Evolutionary conservation across 805 yeast genomes (phyloP).

Genomic region (Torulaspora delbrueckii): DNA sequence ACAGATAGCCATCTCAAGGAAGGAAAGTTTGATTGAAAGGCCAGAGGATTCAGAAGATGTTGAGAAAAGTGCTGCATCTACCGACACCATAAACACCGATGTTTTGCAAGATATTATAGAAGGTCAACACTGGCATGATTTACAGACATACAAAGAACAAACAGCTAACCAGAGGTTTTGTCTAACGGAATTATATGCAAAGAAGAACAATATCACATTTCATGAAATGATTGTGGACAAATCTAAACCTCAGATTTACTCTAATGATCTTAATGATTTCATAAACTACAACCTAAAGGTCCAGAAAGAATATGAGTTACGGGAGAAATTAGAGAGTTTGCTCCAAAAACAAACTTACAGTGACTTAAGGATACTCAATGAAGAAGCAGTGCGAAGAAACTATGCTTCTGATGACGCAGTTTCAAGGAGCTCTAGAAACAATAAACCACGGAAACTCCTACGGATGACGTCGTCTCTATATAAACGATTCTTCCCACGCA

Average conservation of each 20-base stretch:
- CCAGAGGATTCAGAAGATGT: not conserved
- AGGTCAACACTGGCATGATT: constrained; percentile 17
- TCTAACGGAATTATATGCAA: constrained; percentile 18
- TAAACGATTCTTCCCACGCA: not conserved
- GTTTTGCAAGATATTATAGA: constrained; percentile 16
- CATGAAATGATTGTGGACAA: constrained; percentile 5
- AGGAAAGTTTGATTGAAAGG: not conserved
- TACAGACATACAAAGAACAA: constrained; percentile 17
- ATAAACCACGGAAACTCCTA: constrained; percentile 1
- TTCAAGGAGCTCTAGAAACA: not conserved
- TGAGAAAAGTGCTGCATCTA: constrained; percentile 2
- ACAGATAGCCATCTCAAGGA: constrained; percentile 9
- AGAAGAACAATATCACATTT: constrained; percentile 8
- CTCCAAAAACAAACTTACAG: constrained; percentile 16
- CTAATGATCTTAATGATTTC: constrained; percentile 28
- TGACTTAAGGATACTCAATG: constrained; percentile 19
- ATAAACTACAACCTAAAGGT: constrained; percentile 35
- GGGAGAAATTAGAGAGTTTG: constrained; percentile 25
- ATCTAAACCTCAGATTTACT: constrained; percentile 1
- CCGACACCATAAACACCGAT: constrained; percentile 12
- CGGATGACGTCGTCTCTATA: constrained; percentile 1
- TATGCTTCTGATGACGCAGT: constrained; percentile 18
- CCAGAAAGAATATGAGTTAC: constrained; percentile 32
- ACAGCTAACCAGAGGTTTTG: constrained; percentile 22
- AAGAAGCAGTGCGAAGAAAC: constrained; percentile 14